Conservation (phyloP, 108 stramenopile species). For the Schizochytrium sp. region DNA sequence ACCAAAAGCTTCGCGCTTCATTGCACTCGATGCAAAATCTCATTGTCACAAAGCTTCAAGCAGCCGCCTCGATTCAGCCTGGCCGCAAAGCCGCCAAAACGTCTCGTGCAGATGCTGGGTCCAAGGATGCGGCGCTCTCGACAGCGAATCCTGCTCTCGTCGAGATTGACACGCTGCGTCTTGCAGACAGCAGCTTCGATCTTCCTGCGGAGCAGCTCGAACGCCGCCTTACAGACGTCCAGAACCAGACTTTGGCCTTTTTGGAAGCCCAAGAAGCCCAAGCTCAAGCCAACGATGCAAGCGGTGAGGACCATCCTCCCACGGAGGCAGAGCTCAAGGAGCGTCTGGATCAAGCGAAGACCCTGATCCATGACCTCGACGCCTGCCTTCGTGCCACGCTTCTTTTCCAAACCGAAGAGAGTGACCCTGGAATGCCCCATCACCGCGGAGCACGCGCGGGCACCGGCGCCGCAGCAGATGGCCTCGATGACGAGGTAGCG, state of each 20-base stretch:
- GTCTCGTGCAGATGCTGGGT: not conserved
- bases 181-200: not conserved
- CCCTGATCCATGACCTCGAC: not conserved
- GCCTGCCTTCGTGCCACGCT: not conserved
- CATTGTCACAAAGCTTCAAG: not conserved
- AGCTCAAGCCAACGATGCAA: not conserved
- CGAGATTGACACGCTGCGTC: not conserved
- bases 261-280: not conserved
- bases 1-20: not conserved
- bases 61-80: not conserved
- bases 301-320: not conserved
- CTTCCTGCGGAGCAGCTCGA: not conserved
- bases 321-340: not conserved
- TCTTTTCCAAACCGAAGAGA: not conserved
- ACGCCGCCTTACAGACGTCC: not conserved
- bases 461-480: too few species aligned
- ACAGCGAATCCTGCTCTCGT: not conserved
- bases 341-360: not conserved
- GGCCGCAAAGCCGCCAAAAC: not conserved
- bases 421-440: too few species aligned
- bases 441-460: too few species aligned
- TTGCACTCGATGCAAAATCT: not conserved
- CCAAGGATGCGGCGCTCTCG: not conserved
- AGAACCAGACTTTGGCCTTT: not conserved
- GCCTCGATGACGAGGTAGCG: not conserved